Evolutionary conservation across 352 stramenopile genomes (phyloP), one percentile per base, ranked within the genome.

Genomic region (Labyrinthula sp.): DNA sequence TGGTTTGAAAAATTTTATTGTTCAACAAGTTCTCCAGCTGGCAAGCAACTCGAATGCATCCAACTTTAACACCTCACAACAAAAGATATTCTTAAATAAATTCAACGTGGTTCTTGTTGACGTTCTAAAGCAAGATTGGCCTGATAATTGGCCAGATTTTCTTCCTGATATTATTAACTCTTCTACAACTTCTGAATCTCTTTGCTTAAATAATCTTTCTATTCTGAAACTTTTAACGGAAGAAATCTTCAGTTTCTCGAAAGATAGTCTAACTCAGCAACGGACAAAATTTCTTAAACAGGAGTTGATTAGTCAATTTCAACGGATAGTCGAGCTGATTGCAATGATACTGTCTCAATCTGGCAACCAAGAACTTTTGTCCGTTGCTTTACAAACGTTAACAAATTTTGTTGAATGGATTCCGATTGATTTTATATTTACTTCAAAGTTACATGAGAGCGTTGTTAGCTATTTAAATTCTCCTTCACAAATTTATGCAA

Each of bases 201-300:
- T 97, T 26, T 99, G 89, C 59, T 86, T 95, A 63, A 99, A 99
- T 72, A 99, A 97, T 67, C 97, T 99, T 84, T 84, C 82, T 37
- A 97, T 99, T 46, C 66, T 99, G 20, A 95, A 96, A 65, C 68
- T 98, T 26, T 67, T 98, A 26, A 93, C 77, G 43, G 89, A 99
- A 63, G 91, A 98, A 56, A 73, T 90, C 23, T 99, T 99, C 66
- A 88, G 98, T 49, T 98, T 97, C 54, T 92, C 77, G 1, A 90
- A 79, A 92, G 65, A 90, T 95, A 60, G 94, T 85, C 23, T 92
- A 88, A 49, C 1, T n/a, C 41, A 39, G 7, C 73, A 94, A 59
- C 94, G 94, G 61, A 92, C 90, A 12, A 92, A 95, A 60, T 76
- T 70, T 28, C 77, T 99, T 57, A 97, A 97, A 64, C 78, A 95